These are phyloP conservation scores for Thielaviopsis ethacetica DNA, from an alignment of 2,329 filamentous ascomycete genomes.

Conservation along the genomic window DNA sequence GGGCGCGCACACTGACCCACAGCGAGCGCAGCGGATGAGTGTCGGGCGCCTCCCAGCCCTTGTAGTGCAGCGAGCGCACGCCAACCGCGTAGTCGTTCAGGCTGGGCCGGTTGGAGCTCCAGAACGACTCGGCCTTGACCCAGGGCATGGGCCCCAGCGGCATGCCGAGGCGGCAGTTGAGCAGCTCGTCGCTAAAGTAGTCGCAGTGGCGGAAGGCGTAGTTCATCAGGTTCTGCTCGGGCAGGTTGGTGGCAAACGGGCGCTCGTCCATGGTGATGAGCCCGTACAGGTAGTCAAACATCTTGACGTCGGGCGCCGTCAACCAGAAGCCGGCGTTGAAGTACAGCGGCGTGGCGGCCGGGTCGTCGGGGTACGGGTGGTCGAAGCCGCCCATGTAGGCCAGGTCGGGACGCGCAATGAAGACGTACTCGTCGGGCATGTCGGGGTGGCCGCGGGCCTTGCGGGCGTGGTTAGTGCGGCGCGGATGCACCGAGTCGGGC, in stretches of 20 bases:
- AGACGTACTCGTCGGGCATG: conserved; percentile 20
- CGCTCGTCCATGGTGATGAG: conserved; percentile 19
- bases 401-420: conserved; percentile 21
- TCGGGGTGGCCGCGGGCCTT: conserved; percentile 17
- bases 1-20: conserved; percentile 3
- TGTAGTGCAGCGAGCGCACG: conserved; percentile 10
- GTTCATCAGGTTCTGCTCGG: conserved; percentile 28
- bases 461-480: conserved; percentile 10
- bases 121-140: conserved; percentile 5
- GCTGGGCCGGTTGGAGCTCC: conserved; percentile 9
- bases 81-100: conserved; percentile 7
- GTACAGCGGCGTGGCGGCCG: conserved; percentile 14
- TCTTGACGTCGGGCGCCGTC: conserved; percentile 20
- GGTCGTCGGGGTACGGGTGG: conserved; percentile 22
- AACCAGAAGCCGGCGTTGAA: conserved; percentile 28
- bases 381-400: conserved; percentile 16
- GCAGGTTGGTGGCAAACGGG: conserved; percentile 22
- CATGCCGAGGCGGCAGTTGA: conserved; percentile 2
- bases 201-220: conserved; percentile 23
- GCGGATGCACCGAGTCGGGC: conserved; percentile 14
- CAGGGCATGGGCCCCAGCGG: conserved; percentile 11
- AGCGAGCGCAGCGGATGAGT: conserved; percentile 1
- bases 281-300: conserved; percentile 24
- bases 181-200: conserved; percentile 5
- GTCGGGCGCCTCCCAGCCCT: conserved; percentile 8